A percentile compares a stretch with the other conserved stretches of the same genome.
Conservation (phyloP, 2,329 filamentous ascomycete genomes). For the Xenoacremonium recifei region DNA sequence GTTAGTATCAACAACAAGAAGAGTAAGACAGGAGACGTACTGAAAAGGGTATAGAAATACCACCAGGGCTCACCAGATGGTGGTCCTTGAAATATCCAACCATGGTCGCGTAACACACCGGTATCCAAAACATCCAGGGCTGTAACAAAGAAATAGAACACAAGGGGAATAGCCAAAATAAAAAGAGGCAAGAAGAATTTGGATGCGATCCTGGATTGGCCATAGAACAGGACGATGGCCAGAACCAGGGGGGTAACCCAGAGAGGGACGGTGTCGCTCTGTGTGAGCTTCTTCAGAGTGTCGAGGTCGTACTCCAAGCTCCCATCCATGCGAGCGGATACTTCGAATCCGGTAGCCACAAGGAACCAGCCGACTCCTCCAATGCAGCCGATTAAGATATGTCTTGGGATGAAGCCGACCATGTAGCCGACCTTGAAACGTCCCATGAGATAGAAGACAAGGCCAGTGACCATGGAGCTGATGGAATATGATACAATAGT, state of each 20-base stretch:
- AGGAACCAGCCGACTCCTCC: constrained; percentile 96
- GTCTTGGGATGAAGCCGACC: constrained; percentile 93
- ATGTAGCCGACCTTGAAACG: constrained; percentile 84
- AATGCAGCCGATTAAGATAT: constrained; percentile 95
- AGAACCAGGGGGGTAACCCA: constrained; percentile 81
- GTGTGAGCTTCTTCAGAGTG: constrained; percentile 73
- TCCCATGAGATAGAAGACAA: constrained; percentile 91
- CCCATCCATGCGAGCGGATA: constrained; percentile 84
- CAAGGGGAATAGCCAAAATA: constrained; percentile 73
- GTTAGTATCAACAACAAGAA: neutral
- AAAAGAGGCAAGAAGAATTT: constrained; percentile 85
- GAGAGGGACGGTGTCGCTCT: constrained; percentile 70
- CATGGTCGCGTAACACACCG: constrained; percentile 63
- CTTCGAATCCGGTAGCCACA: constrained; percentile 86
- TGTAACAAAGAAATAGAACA: constrained; percentile 78
- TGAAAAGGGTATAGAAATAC: constrained; percentile 95
- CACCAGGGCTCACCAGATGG: constrained; percentile 88
- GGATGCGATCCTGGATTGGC: constrained; percentile 74
- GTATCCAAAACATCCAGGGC: constrained; percentile 67
- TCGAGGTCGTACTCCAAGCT: constrained; percentile 77
- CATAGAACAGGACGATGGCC: constrained; percentile 71
- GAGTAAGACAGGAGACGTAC: constrained; percentile 49
- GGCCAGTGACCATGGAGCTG: constrained; percentile 86
- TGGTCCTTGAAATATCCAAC: constrained; percentile 91
- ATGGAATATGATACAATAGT: constrained; percentile 89